phyloP scores from a whole-genome alignment of 306 rosid genomes.

The Urtica urens region DNA sequence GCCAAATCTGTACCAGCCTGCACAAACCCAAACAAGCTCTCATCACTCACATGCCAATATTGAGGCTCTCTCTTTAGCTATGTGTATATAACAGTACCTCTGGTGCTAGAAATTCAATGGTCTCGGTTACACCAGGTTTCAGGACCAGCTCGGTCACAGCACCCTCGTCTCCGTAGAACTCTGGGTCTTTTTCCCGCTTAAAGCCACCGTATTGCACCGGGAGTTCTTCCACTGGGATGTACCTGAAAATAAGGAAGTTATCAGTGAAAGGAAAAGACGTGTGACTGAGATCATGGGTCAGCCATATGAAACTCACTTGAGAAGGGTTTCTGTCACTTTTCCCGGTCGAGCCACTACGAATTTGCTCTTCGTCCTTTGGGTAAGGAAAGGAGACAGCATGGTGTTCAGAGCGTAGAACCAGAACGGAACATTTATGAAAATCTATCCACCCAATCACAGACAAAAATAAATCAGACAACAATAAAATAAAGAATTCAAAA shows the following conservation, averaged over 20 bases:
- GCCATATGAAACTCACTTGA: constrained; percentile 19
- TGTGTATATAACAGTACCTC: constrained; percentile 10
- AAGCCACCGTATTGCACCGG: constrained; percentile 38
- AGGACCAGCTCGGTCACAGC: constrained; percentile 24
- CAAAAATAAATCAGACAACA: background rate
- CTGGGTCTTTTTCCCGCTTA: constrained; percentile 26
- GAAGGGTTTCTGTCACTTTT: constrained; percentile 36
- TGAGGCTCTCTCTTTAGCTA: background rate
- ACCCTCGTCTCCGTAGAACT: constrained; percentile 20
- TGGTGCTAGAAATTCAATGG: constrained; percentile 26
- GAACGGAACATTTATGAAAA: constrained; percentile 85
- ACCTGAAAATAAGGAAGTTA: constrained; percentile 10
- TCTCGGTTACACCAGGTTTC: constrained; percentile 22
- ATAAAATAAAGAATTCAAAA: background rate
- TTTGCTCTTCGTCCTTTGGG: constrained; percentile 72
- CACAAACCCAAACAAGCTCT: background rate
- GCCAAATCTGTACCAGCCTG: constrained; percentile 16
- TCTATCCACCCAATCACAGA: constrained; percentile 29
- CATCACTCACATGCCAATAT: background rate
- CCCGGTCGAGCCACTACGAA: constrained; percentile 41
- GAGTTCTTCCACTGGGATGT: constrained; percentile 35
- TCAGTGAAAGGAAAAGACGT: background rate
- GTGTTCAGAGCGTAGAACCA: constrained; percentile 87
- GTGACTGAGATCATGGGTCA: background rate
- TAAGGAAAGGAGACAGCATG: constrained; percentile 59